These are phyloP conservation scores for Kwoniella pini DNA, from an alignment of 768 basidiomycete genomes.

Conservation along the genomic window DNA sequence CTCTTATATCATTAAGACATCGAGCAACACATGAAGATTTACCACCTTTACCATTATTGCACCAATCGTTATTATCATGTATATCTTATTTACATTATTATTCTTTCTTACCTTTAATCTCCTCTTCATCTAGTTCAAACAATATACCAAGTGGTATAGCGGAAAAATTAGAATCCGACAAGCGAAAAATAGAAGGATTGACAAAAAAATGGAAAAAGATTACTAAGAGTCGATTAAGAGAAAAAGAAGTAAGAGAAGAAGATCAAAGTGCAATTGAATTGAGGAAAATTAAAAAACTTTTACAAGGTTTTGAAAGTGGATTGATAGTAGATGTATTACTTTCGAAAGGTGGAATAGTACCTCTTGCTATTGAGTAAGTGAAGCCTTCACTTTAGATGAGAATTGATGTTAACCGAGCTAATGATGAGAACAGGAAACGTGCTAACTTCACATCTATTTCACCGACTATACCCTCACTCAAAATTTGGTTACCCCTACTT, in stretches of 20 bases:
- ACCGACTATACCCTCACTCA: conserved; percentile 29
- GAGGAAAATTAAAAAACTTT: conserved; percentile 49
- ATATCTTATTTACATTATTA: conserved; percentile 37
- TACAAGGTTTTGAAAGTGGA: conserved; percentile 69
- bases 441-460: neutral
- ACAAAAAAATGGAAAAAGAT: conserved; percentile 46
- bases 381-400: neutral
- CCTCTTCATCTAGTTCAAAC: conserved; percentile 56
- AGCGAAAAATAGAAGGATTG: conserved; percentile 64
- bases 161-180: conserved; percentile 23
- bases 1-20: conserved; percentile 90
- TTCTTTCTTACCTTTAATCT: conserved; percentile 68
- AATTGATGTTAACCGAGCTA: neutral
- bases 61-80: conserved; percentile 61
- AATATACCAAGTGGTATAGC: conserved; percentile 55
- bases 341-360: conserved; percentile 74
- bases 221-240: conserved; percentile 65
- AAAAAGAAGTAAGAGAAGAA: conserved; percentile 41
- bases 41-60: conserved; percentile 75
- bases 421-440: neutral
- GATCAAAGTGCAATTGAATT: conserved; percentile 52
- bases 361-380: conserved; percentile 76
- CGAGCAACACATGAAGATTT: conserved; percentile 95
- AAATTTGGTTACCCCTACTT: conserved; percentile 48
- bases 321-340: conserved; percentile 67